Evolutionary conservation across 768 basidiomycete genomes (phyloP).

Genomic region (Tulasnella sp.): DNA sequence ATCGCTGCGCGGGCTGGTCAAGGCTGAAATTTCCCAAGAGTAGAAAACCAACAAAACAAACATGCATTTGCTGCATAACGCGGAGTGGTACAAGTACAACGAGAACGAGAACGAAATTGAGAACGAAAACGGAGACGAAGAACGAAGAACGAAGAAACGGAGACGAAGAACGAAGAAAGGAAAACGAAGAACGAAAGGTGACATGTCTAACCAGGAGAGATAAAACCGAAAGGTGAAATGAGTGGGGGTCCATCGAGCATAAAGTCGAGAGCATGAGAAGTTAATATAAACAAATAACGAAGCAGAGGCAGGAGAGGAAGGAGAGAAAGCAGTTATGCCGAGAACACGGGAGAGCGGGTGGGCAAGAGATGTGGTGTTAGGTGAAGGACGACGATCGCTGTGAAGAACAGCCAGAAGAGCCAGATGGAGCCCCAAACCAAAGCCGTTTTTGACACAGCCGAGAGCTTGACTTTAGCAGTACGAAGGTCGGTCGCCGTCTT

Average conservation of each 20-base stretch:
- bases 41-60: conserved; percentile 4
- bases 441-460: neutral
- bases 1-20: conserved; percentile 19
- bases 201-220: too few species aligned
- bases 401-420: neutral
- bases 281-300: neutral
- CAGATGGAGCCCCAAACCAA: neutral
- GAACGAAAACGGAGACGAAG: too few species aligned
- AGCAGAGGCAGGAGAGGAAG: neutral
- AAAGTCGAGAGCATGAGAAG: neutral
- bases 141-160: too few species aligned
- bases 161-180: too few species aligned
- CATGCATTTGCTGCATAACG: neutral
- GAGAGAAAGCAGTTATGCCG: neutral
- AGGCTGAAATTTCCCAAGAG: conserved; percentile 18
- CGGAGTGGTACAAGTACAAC: neutral
- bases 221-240: neutral
- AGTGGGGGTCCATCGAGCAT: neutral
- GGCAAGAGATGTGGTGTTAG: neutral
- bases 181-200: too few species aligned
- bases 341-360: neutral
- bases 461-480: neutral
- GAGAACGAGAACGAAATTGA: neutral
- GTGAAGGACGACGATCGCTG: neutral
- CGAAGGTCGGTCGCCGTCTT: conserved; percentile 13